Evolutionary conservation across 768 basidiomycete genomes (phyloP).

Genomic region (Cystoderma amianthinum): DNA sequence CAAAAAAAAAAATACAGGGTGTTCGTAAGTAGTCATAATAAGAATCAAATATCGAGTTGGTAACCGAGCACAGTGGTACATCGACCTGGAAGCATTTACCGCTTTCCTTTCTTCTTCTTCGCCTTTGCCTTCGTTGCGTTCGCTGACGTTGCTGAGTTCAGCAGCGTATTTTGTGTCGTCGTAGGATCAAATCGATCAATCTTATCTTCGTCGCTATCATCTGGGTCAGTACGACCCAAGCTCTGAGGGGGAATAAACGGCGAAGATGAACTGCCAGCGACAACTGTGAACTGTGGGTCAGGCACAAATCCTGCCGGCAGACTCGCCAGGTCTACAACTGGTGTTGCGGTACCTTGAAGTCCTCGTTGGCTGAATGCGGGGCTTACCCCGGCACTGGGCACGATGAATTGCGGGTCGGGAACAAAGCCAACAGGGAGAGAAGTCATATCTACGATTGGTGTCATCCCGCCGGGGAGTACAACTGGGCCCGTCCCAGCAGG

Average conservation of each 20-base stretch:
- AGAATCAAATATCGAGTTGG: too few relatives aligned
- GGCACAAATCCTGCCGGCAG: neutral
- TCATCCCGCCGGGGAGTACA: neutral
- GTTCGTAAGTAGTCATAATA: too few relatives aligned
- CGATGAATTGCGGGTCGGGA: neutral
- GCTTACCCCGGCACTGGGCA: neutral
- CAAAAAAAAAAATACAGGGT: too few relatives aligned
- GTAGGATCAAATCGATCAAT: slow-evolving; percentile 13
- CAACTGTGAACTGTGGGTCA: neutral
- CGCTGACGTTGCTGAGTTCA: slow-evolving; percentile 11
- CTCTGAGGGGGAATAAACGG: neutral
- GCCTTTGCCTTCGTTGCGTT: too few relatives aligned
- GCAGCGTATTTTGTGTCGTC: slow-evolving; percentile 13
- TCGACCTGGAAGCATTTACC: too few relatives aligned
- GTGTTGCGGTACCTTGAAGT: too few relatives aligned
- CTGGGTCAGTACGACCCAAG: neutral
- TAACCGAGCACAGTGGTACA: too few relatives aligned
- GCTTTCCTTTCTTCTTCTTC: too few relatives aligned
- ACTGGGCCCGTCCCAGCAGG: neutral
- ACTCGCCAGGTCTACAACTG: too few relatives aligned
- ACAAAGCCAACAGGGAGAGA: neutral
- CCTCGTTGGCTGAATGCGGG: too few relatives aligned
- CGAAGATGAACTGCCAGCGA: neutral
- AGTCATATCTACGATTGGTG: neutral
- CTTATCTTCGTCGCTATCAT: slow-evolving; percentile 6